Evolutionary conservation across 768 basidiomycete species (phyloP), one percentile per base, ranked within the genome.

Genomic region (Butyriboletus loyo): DNA sequence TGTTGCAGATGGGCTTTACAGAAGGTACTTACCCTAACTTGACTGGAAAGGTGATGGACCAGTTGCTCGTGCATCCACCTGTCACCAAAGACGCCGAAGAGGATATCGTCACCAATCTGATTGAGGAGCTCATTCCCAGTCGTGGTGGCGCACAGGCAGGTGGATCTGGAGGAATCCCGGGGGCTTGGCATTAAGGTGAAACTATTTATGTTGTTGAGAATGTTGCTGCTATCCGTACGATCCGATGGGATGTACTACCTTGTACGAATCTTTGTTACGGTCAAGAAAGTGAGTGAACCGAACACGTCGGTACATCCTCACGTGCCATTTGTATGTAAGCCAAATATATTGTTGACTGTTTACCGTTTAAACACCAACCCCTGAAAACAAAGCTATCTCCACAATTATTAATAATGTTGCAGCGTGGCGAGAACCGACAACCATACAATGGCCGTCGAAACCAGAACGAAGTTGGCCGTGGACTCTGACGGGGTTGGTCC

Each of bases 1-100:
- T 22, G 14, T 37, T 41, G 31, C 45, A 89, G 87, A 88, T 89
- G 87, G 87, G 87, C n/a, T 87, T 89, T 58, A 83, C 81, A 11
- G 75, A 82, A 50, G 71, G 71, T 42, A 73, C 76, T 17, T 76
- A 84, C 65, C 82, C 85, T 34, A 73, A 72, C 24, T 67, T 87
- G 54, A 69, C 71, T 5, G 67, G 65, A 1, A 82, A 76, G 63
- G 77, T 88, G 56, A 75, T 73, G 62, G 67, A 73, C 17, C 76
- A 79, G 57, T 57, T 87, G 53, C 77, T 76, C 11, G 51, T 53
- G n/a, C 72, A 70, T 52, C 55, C 69, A 19, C 56, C 63, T n/a
- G 56, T 77, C 10, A 73, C 71, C 24, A 83, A 80, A 58, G 85
- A 85, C 10, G 67, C 66, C 1, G 86, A 87, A 64, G 85, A 86